These are phyloP conservation scores for Colletotrichum tropicicola DNA, from an alignment of 2,329 filamentous ascomycete species.

Conservation along the genomic window DNA sequence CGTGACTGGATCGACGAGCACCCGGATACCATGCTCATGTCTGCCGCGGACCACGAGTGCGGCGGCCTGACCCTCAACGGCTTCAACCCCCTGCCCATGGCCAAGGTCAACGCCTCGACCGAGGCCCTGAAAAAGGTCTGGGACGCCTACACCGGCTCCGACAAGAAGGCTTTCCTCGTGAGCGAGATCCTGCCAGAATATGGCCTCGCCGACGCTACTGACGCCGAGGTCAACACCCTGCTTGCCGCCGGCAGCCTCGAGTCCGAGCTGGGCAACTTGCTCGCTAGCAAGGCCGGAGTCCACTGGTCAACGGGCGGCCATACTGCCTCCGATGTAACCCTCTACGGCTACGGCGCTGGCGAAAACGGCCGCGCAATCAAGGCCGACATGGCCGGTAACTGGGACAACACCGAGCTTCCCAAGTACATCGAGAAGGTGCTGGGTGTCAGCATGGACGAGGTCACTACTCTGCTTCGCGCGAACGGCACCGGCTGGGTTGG, in stretches of 20 bases:
- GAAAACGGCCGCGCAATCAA: conserved; percentile 26
- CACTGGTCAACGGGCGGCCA: conserved; percentile 38
- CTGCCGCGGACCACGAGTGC: conserved; percentile 50
- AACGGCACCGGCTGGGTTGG: conserved; percentile 36
- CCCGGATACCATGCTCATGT: conserved; percentile 46
- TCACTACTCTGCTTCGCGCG: conserved; percentile 33
- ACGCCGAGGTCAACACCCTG: conserved; percentile 39
- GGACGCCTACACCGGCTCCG: conserved; percentile 38
- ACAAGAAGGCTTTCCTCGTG: conserved; percentile 39
- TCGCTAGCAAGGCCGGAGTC: conserved; percentile 34
- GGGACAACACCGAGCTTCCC: conserved; percentile 38
- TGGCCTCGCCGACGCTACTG: conserved; percentile 40
- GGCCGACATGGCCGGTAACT: conserved; percentile 34
- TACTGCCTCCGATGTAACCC: conserved; percentile 41
- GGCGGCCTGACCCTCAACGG: conserved; percentile 48
- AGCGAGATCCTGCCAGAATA: conserved; percentile 40
- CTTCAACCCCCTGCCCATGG: conserved; percentile 44
- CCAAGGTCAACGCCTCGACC: conserved; percentile 38
- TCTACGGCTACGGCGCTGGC: conserved; percentile 43
- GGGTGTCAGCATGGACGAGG: conserved; percentile 32
- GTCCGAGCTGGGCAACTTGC: conserved; percentile 37
- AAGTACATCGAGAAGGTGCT: conserved; percentile 36
- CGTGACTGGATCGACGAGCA: conserved; percentile 49
- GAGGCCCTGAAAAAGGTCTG: conserved; percentile 40
- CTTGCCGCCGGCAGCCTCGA: conserved; percentile 37